These are phyloP conservation scores for Posidonia oceanica DNA, from an alignment of 116 monocot genomes.

Conservation along the genomic window DNA sequence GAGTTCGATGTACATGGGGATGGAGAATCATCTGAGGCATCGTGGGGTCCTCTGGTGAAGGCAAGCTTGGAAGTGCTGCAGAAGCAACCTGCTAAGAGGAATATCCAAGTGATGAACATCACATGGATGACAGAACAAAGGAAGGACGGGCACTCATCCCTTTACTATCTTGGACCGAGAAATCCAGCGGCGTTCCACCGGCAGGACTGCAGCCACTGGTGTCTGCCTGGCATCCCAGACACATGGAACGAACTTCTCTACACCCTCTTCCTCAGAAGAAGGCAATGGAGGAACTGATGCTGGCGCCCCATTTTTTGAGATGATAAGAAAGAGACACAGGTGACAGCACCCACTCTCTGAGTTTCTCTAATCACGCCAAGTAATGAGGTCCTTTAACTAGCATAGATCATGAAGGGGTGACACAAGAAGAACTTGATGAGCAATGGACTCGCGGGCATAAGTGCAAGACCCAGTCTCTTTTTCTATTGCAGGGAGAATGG, in stretches of 20 bases:
- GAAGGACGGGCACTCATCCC: conserved; percentile 74
- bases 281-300: no score
- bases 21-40: no score
- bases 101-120: conserved; percentile 48
- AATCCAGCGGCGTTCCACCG: conserved; percentile 28
- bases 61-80: conserved; percentile 23
- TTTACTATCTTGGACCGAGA: conserved; percentile 45
- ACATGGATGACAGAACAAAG: conserved; percentile 61
- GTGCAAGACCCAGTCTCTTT: no score
- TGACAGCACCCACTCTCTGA: no score
- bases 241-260: conserved; percentile 91
- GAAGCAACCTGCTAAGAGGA: conserved; percentile 11
- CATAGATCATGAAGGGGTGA: no score
- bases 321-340: no score
- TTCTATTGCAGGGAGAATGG: no score
- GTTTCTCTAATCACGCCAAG: no score
- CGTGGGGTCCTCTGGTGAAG: neutral
- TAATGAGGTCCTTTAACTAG: no score
- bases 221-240: conserved; percentile 88
- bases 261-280: conserved; percentile 5
- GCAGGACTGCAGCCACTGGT: conserved; percentile 99
- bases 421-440: no score
- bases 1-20: conserved; percentile 13
- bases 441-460: no score
- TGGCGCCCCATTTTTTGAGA: no score